Conservation (phyloP, 176 grass and related monocot genomes). For the Stipa capillata region DNA sequence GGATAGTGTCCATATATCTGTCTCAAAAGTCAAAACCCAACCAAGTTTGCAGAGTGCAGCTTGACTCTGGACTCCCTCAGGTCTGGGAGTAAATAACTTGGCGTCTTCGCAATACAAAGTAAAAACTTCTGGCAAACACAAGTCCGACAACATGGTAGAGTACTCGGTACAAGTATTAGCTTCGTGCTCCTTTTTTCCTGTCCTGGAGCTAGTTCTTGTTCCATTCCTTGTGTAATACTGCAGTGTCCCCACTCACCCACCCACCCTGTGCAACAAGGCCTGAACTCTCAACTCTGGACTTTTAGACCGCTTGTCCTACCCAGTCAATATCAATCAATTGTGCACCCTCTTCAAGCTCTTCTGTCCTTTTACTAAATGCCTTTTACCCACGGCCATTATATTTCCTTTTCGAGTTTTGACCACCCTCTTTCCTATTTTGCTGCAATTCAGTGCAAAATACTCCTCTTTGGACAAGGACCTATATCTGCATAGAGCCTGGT, state of each 20-base stretch:
- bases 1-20: neutral
- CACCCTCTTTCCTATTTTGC: neutral
- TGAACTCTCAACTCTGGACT: neutral
- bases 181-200: neutral
- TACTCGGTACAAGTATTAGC: neutral
- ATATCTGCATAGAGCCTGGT: constrained; percentile 21
- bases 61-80: neutral
- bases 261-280: constrained; percentile 8
- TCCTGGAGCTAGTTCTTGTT: neutral
- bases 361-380: too few relatives aligned
- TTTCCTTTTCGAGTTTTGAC: constrained; percentile 5
- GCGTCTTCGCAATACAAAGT: neutral
- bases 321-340: constrained; percentile 1
- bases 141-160: neutral
- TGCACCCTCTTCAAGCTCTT: neutral
- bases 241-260: constrained; percentile 3
- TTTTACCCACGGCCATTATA: constrained; percentile 2
- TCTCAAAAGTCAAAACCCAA: constrained; percentile 7
- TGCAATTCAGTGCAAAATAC: constrained; percentile 9
- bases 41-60: neutral
- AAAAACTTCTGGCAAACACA: neutral
- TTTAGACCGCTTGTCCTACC: constrained; percentile 12
- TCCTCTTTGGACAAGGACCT: constrained; percentile 1
- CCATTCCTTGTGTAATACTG: constrained; percentile 6
- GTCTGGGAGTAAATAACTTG: neutral